phyloP scores from a whole-genome alignment of 75 land plant genomes.

The Chamaecyparis obtusa region DNA sequence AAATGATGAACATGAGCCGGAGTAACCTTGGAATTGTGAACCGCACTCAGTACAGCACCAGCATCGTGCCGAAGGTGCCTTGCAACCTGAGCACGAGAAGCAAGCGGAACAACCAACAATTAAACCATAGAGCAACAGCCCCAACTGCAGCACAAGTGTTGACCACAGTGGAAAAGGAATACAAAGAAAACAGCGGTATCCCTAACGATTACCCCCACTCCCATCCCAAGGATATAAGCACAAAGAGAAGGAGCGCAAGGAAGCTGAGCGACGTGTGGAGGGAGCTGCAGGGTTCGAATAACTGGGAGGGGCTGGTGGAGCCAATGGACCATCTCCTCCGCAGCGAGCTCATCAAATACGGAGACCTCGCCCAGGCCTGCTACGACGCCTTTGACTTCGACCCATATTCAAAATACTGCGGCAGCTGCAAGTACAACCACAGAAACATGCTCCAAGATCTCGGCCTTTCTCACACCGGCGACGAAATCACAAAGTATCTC shows the following conservation, averaged over 20 bases:
- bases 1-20: not conserved
- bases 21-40: not conserved
- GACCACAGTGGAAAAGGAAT: too few species aligned
- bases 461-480: conserved; percentile 28
- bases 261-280: conserved; percentile 4
- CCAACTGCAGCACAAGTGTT: too few species aligned
- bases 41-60: not conserved
- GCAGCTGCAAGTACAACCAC: conserved; percentile 42
- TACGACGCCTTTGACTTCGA: conserved; percentile 68
- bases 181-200: too few species aligned
- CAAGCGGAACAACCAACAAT: not conserved
- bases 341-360: conserved; percentile 58
- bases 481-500: conserved; percentile 40
- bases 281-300: conserved; percentile 38
- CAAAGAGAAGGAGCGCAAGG: not conserved
- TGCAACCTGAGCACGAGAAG: not conserved
- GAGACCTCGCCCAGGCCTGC: conserved; percentile 58
- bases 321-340: conserved; percentile 46
- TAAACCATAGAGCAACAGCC: not conserved
- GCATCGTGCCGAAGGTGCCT: too few species aligned
- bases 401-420: conserved; percentile 36
- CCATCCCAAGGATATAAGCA: too few species aligned
- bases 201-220: too few species aligned
- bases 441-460: conserved; percentile 26
- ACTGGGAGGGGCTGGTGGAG: conserved; percentile 52